Evolutionary conservation across 2,329 filamentous ascomycete species (phyloP).

Genomic region (Penicillium sp.): DNA sequence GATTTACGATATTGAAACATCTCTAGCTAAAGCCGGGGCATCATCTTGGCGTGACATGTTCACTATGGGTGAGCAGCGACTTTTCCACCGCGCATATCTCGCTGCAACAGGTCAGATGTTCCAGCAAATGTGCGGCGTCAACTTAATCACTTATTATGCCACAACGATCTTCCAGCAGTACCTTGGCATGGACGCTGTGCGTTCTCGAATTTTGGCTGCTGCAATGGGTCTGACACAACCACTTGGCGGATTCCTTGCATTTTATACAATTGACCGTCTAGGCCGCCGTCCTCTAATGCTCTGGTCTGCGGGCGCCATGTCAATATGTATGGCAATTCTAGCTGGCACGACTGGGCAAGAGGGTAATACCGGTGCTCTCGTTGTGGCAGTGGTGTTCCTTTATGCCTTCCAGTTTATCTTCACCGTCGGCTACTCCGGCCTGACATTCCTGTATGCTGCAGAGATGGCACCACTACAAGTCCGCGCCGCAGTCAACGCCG

Average conservation of each 20-base stretch:
- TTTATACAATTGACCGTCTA: conserved; percentile 48
- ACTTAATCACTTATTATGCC: conserved; percentile 38
- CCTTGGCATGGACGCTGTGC: conserved; percentile 20
- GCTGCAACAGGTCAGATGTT: conserved; percentile 37
- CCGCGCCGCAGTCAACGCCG: conserved; percentile 43
- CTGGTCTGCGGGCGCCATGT: conserved; percentile 30
- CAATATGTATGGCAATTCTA: conserved; percentile 38
- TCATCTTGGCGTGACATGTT: conserved; percentile 39
- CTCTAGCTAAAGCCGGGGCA: conserved; percentile 3
- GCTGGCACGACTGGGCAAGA: conserved; percentile 51
- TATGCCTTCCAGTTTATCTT: conserved; percentile 63
- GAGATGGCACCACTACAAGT: conserved; percentile 52
- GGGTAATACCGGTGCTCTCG: conserved; percentile 48
- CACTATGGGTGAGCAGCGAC: conserved; percentile 35
- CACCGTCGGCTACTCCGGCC: conserved; percentile 59
- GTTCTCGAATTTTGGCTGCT: conserved; percentile 29
- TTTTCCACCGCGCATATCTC: conserved; percentile 36
- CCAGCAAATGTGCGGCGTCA: conserved; percentile 40
- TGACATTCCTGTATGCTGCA: conserved; percentile 62
- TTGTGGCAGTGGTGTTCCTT: conserved; percentile 57
- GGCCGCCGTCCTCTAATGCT: conserved; percentile 39
- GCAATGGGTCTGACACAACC: conserved; percentile 33
- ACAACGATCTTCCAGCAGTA: conserved; percentile 40
- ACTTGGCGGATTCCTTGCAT: conserved; percentile 45
- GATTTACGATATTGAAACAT: conserved; percentile 42